A percentile compares a stretch with the other conserved stretches of the same genome.
Conservation (phyloP, 495 filamentous ascomycete genomes). For the Aspergillus funiculosus region DNA sequence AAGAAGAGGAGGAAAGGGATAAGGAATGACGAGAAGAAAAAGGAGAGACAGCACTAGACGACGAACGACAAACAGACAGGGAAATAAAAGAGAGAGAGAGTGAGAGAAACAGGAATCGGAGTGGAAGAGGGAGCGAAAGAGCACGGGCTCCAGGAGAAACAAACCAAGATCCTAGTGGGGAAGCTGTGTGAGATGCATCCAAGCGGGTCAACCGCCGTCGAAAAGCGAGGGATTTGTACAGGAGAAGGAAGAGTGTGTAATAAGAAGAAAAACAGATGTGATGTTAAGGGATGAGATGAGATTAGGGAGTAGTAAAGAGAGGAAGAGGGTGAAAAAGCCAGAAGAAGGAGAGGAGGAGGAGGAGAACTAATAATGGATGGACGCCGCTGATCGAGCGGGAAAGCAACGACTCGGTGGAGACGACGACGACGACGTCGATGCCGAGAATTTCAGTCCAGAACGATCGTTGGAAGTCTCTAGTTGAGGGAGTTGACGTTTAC, state of each 20-base stretch:
- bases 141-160: too few relatives aligned
- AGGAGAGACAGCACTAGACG: background rate
- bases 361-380: background rate
- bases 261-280: too few relatives aligned
- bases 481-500: too few relatives aligned
- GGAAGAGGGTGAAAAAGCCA: background rate
- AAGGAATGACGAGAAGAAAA: constrained; percentile 5
- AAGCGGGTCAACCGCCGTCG: constrained; percentile 3
- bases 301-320: background rate
- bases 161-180: constrained; percentile 11
- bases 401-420: constrained; percentile 3
- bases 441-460: constrained; percentile 2
- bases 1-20: constrained; percentile 1
- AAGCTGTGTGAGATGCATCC: constrained; percentile 3
- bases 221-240: background rate
- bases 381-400: background rate
- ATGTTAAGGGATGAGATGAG: background rate
- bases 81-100: constrained; percentile 8
- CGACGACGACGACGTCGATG: too few relatives aligned
- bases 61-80: background rate
- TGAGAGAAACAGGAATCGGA: constrained; percentile 1
- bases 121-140: too few relatives aligned
- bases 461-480: too few relatives aligned
- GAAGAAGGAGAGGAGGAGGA: background rate
- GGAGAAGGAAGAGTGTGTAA: background rate